These are phyloP conservation scores for Curvularia eragrostidis DNA, from an alignment of 2,329 filamentous ascomycete species.

Conservation along the genomic window DNA sequence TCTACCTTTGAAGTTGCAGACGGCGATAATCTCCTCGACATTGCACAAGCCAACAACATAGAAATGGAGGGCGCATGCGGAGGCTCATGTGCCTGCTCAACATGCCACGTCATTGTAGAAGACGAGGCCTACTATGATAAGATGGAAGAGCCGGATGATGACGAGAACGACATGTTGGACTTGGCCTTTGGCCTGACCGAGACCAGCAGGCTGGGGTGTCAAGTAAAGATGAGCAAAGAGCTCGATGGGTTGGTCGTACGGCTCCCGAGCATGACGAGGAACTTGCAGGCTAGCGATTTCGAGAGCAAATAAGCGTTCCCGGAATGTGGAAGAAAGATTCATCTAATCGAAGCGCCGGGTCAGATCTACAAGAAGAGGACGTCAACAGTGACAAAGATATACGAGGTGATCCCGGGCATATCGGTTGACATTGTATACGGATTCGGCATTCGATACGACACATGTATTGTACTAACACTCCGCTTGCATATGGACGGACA, in stretches of 20 bases:
- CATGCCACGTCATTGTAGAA: conserved; percentile 86
- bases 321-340: neutral
- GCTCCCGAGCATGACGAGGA: conserved; percentile 92
- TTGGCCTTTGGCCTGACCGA: conserved; percentile 89
- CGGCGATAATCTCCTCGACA: conserved; percentile 93
- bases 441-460: conserved; percentile 8
- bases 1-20: conserved; percentile 80
- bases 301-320: conserved; percentile 6
- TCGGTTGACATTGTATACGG: neutral
- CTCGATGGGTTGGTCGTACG: conserved; percentile 85
- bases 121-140: conserved; percentile 76
- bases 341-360: neutral
- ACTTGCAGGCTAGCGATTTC: conserved; percentile 95
- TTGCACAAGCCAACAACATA: conserved; percentile 91
- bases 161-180: conserved; percentile 66
- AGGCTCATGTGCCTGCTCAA: conserved; percentile 90
- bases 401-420: neutral
- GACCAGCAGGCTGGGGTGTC: conserved; percentile 83
- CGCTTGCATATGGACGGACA: conserved; percentile 22
- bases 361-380: neutral
- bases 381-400: too few relatives aligned
- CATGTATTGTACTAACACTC: conserved; percentile 25
- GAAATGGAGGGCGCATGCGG: conserved; percentile 99
- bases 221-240: conserved; percentile 90
- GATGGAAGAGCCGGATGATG: conserved; percentile 63